Percentiles rank a stretch among this genome's conserved stretches.
These are phyloP conservation scores for Trametes sanguinea DNA, from an alignment of 768 basidiomycete genomes.

Conservation along the genomic window DNA sequence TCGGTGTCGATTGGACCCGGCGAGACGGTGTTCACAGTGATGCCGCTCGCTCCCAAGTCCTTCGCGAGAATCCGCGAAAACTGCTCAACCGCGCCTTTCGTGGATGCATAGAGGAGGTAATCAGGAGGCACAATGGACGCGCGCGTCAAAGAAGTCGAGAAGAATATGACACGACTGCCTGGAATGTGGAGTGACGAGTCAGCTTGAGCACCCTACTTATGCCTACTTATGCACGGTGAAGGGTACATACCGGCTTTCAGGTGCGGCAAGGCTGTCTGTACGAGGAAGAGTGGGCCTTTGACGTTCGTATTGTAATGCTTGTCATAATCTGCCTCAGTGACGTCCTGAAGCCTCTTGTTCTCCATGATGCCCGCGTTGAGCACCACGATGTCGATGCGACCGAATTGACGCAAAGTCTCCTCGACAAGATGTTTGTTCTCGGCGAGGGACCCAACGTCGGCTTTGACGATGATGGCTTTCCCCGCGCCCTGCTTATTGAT, in stretches of 20 bases:
- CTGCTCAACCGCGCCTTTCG: conserved; percentile 64
- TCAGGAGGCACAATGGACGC: conserved; percentile 48
- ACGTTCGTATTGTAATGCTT: conserved; percentile 56
- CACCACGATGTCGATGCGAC: conserved; percentile 58
- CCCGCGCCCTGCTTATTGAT: conserved; percentile 46
- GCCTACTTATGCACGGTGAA: too few species aligned
- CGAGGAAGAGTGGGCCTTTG: conserved; percentile 59
- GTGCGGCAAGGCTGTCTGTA: conserved; percentile 46
- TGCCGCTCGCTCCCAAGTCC: conserved; percentile 52
- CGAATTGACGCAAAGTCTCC: conserved; percentile 49
- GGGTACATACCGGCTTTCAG: conserved; percentile 42
- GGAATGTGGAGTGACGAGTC: background rate
- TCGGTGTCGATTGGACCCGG: conserved; percentile 59
- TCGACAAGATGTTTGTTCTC: conserved; percentile 51
- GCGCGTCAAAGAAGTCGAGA: conserved; percentile 52
- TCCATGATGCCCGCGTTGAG: conserved; percentile 63
- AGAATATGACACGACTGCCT: conserved; percentile 59
- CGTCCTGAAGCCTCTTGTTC: conserved; percentile 46
- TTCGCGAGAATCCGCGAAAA: conserved; percentile 58
- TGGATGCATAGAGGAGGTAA: conserved; percentile 52
- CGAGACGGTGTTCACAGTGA: conserved; percentile 60
- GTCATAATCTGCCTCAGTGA: conserved; percentile 56
- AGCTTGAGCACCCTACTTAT: too few species aligned
- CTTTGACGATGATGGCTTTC: conserved; percentile 51
- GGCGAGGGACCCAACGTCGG: conserved; percentile 51